Percentiles rank a stretch among this genome's conserved stretches.
These are phyloP conservation scores for Debaryomyces sp. DNA, from an alignment of 1,139 yeast genomes.

Conservation along the genomic window DNA sequence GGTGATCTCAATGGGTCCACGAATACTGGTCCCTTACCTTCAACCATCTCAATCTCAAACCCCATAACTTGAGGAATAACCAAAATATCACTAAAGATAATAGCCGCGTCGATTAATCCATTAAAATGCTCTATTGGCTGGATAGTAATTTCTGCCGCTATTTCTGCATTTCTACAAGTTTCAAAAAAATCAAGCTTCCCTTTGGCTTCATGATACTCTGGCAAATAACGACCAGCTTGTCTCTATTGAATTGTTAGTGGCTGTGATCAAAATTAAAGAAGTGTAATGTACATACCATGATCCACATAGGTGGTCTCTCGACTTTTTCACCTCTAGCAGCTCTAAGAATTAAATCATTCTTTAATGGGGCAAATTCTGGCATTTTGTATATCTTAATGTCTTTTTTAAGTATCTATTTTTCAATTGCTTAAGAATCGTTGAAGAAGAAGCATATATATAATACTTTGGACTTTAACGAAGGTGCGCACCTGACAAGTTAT, in stretches of 20 bases:
- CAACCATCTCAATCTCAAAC: slow-evolving; percentile 90
- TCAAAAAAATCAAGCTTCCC: slow-evolving; percentile 89
- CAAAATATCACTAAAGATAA: slow-evolving; percentile 90
- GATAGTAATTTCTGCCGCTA: slow-evolving; percentile 90
- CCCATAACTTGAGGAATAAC: slow-evolving; percentile 99
- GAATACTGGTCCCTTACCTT: slow-evolving; percentile 93
- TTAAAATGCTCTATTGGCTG: slow-evolving; percentile 92
- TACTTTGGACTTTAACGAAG: not conserved
- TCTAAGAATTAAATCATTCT: slow-evolving; percentile 86
- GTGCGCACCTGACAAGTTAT: not conserved
- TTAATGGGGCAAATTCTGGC: slow-evolving; percentile 63
- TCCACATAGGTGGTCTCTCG: slow-evolving; percentile 98
- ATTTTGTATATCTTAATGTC: slow-evolving; percentile 14
- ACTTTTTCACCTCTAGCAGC: slow-evolving; percentile 84
- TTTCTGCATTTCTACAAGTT: slow-evolving; percentile 90
- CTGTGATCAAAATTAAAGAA: not conserved
- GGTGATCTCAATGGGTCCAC: slow-evolving; percentile 83
- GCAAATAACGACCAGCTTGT: slow-evolving; percentile 87
- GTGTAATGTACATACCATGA: slow-evolving; percentile 68
- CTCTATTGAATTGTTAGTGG: slow-evolving; percentile 38
- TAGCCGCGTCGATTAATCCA: slow-evolving; percentile 94
- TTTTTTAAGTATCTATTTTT: not conserved
- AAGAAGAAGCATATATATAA: not conserved
- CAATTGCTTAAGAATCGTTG: not conserved
- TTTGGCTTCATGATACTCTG: slow-evolving; percentile 90